These are phyloP conservation scores for Suhomyces canberraensis DNA, from an alignment of 805 yeast genomes.

Conservation along the genomic window DNA sequence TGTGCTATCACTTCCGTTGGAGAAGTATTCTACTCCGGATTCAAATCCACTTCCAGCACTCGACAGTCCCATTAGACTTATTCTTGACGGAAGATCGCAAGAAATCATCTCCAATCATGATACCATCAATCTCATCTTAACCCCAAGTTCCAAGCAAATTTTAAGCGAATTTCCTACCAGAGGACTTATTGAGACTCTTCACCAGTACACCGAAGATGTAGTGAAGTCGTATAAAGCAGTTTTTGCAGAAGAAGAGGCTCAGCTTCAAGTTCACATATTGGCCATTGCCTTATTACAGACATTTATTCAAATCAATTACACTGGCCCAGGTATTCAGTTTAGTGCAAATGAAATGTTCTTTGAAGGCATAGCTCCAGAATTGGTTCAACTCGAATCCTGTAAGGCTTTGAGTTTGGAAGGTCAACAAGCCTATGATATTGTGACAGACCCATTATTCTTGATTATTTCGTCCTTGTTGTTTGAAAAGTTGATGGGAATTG, in stretches of 20 bases:
- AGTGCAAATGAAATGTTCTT: constrained; percentile 32
- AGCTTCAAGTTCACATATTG: constrained; percentile 25
- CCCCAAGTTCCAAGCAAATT: constrained; percentile 10
- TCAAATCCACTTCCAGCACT: constrained; percentile 8
- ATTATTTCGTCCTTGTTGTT: constrained; percentile 28
- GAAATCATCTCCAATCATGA: constrained; percentile 20
- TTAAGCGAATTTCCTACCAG: constrained; percentile 20
- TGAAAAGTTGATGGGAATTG: constrained; percentile 42
- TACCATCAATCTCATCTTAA: constrained; percentile 16
- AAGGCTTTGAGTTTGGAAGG: constrained; percentile 55
- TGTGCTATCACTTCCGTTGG: constrained; percentile 16
- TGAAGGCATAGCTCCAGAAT: constrained; percentile 12
- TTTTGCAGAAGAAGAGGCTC: constrained; percentile 12
- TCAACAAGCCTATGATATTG: constrained; percentile 61
- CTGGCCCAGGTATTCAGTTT: constrained; percentile 68
- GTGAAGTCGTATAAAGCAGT: constrained; percentile 7
- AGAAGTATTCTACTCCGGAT: constrained; percentile 10
- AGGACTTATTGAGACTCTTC: constrained; percentile 18
- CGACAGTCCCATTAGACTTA: constrained; percentile 13
- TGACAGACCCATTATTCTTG: constrained; percentile 34
- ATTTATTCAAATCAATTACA: constrained; percentile 73
- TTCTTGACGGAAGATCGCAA: constrained; percentile 25
- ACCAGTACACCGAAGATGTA: constrained; percentile 14
- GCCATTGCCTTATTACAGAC: constrained; percentile 64
- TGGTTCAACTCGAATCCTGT: constrained; percentile 30